Percentiles rank a stretch among this genome's conserved stretches.
Conservation (phyloP, 768 basidiomycete species). For the Hericium alpestre region DNA sequence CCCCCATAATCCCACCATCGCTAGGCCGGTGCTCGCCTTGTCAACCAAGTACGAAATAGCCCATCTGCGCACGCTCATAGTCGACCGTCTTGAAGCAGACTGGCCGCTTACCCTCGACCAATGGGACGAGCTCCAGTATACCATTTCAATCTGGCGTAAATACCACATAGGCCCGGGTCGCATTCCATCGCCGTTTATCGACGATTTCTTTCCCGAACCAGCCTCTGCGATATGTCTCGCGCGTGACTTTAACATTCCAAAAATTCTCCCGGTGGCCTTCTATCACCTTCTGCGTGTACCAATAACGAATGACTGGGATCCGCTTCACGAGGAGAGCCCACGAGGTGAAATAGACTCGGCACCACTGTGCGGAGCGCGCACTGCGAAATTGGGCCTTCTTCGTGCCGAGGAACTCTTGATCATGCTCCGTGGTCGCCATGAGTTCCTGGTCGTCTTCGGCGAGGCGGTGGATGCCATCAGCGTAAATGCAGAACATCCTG, state of each 20-base stretch:
- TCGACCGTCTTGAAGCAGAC: conserved; percentile 19
- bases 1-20: neutral
- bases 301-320: neutral
- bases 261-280: neutral
- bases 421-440: too few relatives aligned
- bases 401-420: too few relatives aligned
- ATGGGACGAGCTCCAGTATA: conserved; percentile 17
- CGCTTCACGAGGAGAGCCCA: too few relatives aligned
- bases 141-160: too few relatives aligned
- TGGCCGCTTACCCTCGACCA: conserved; percentile 19
- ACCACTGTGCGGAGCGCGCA: too few relatives aligned
- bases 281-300: neutral
- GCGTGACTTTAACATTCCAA: neutral
- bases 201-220: neutral
- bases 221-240: neutral
- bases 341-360: too few relatives aligned
- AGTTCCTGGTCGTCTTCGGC: too few relatives aligned
- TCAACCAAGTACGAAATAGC: conserved; percentile 14
- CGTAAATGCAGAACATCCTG: too few relatives aligned
- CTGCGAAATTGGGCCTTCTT: too few relatives aligned
- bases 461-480: too few relatives aligned
- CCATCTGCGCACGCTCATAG: conserved; percentile 4
- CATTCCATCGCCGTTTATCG: neutral
- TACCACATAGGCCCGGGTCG: too few relatives aligned
- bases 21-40: neutral